Evolutionary conservation across 371 early-diverging fungal species (phyloP), one percentile per base, ranked within the genome.

Genomic region (Dinochytrium kinnereticum): DNA sequence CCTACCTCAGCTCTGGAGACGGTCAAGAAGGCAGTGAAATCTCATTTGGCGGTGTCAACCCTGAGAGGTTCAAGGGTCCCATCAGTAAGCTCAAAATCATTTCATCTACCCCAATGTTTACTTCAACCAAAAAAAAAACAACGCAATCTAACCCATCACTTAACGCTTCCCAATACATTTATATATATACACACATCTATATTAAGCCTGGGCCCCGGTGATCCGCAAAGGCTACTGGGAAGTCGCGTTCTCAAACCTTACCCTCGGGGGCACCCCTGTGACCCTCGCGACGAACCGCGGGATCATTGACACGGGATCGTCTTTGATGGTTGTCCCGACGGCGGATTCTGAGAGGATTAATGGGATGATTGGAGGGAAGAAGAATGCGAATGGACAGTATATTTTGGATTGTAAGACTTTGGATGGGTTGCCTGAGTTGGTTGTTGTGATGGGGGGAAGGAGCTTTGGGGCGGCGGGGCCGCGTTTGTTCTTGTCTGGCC

Each of bases 211-310:
- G 90, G 91, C 93, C 51, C 87, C 92, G 24, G 91, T 97, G 39
- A 86, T 87, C 49, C 91, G 95, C 71, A 93, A 94, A 84, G 96
- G 91, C 0, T 96, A 97, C 85, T 97, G 98, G 98, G 96, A 96
- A 81, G 94, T 96, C 30, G 89, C 89, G 37, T 81, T 97, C 37
- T 85, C 91, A 73, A 81, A 88, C 71, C 86, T 94, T 59, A 81
- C 80, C 39, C 86, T 96, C 64, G 94, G 89, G 69, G 92, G 88
- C 30, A 90, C 91, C 26, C 79, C 82, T 3, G 74, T 92, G 50
- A 40, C 31, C 38, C 26, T 80, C 30, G 55, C 31, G 10, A 61
- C 78, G 10, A 31, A 39, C 37, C 59, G 71, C 51, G 72, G 59
- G 26, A 83, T 82, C 37, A 84, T 85, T 51, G 85, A 84, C 76